Percentiles rank a stretch among this genome's conserved stretches.
Conservation (phyloP, 352 stramenopile genomes). For the Phytophthora macrochlamydospora region DNA sequence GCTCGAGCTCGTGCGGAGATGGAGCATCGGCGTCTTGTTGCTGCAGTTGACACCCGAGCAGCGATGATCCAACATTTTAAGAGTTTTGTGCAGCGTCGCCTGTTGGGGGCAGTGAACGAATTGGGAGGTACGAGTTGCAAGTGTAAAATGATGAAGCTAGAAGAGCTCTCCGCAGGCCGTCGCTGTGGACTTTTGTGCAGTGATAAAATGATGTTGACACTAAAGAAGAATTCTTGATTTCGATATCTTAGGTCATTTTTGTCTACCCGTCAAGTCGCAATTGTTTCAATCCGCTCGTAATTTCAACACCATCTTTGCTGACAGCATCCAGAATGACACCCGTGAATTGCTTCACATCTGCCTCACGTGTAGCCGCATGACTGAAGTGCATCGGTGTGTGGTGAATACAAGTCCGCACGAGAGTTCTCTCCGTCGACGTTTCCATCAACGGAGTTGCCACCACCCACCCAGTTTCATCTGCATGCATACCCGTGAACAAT, state of each 20-base stretch:
- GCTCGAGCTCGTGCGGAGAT: constrained; percentile 9
- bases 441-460: not conserved
- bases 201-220: too few relatives aligned
- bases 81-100: not conserved
- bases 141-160: constrained; percentile 5
- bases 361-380: constrained; percentile 8
- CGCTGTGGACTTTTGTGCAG: too few relatives aligned
- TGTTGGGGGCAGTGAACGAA: not conserved
- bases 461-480: not conserved
- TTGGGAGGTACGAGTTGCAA: not conserved
- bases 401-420: not conserved
- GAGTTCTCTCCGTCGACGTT: not conserved
- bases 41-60: constrained; percentile 8
- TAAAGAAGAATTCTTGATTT: too few relatives aligned
- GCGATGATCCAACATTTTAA: constrained; percentile 13
- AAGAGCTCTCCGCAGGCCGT: not conserved
- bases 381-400: not conserved
- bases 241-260: too few relatives aligned
- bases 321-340: not conserved
- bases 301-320: not conserved
- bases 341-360: not conserved
- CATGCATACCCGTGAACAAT: not conserved
- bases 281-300: not conserved
- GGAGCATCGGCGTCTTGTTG: constrained; percentile 8
- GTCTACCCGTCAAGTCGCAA: too few relatives aligned